Percentiles rank a stretch among this genome's conserved stretches.
Conservation (phyloP, 768 basidiomycete genomes). For the Mycena epipterygia region DNA sequence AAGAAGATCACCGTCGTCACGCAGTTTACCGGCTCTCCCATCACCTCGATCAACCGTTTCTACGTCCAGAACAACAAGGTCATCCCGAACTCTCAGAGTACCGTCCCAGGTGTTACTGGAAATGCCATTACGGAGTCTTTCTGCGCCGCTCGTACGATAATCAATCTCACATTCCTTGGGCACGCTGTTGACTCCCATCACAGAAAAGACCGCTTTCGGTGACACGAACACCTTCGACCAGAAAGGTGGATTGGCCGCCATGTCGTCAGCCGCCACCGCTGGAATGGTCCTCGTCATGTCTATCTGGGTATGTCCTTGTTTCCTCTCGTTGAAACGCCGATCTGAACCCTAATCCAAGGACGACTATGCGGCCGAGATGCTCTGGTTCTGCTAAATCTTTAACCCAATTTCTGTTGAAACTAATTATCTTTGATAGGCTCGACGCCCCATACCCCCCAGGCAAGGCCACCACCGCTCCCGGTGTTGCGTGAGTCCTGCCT, state of each 20-base stretch:
- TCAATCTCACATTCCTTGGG: background rate
- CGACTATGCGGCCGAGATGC: constrained; percentile 21
- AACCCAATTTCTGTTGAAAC: background rate
- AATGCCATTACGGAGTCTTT: constrained; percentile 58
- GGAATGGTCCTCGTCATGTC: constrained; percentile 29
- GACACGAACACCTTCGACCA: constrained; percentile 52
- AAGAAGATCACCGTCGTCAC: constrained; percentile 58
- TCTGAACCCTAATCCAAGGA: constrained; percentile 23
- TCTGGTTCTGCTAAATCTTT: constrained; percentile 13
- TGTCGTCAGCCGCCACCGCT: constrained; percentile 22
- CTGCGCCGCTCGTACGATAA: constrained; percentile 52
- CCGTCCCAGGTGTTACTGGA: constrained; percentile 45
- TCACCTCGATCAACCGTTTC: constrained; percentile 57
- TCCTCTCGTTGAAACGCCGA: constrained; percentile 1
- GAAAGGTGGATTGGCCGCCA: constrained; percentile 48
- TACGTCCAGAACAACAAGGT: constrained; percentile 59
- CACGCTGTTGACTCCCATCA: constrained; percentile 7
- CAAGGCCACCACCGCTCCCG: constrained; percentile 20
- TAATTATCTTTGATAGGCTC: constrained; percentile 16
- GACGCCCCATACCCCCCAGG: constrained; percentile 28
- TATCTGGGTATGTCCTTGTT: constrained; percentile 30
- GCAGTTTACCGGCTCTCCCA: constrained; percentile 47
- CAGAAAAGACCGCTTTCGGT: constrained; percentile 48
- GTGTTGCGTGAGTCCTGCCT: constrained; percentile 32
- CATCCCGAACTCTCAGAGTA: constrained; percentile 49